Conservation (phyloP, 1,284 basidiomycete genomes). For the Ustilago nuda region DNA sequence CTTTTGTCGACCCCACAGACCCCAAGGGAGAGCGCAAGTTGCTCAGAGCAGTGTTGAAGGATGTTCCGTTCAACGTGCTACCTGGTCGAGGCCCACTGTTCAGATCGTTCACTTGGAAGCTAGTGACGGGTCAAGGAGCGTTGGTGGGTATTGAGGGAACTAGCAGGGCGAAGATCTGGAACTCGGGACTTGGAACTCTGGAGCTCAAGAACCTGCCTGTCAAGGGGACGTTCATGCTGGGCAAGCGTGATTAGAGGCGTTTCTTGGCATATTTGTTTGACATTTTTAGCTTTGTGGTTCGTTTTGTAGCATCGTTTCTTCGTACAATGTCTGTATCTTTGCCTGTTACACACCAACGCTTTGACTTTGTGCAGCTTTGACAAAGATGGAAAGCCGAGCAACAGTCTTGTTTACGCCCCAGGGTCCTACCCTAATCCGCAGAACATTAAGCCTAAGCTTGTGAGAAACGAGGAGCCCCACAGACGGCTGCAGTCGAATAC, state of each 20-base stretch:
- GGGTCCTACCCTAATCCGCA: background rate
- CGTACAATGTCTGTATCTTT: conserved; percentile 12
- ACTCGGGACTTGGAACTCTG: conserved; percentile 57
- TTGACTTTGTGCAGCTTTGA: background rate
- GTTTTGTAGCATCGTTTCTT: background rate
- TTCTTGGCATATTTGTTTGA: conserved; percentile 1
- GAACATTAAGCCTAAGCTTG: background rate
- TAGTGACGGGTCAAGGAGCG: conserved; percentile 61
- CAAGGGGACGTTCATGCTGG: conserved; percentile 61
- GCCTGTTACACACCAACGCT: background rate
- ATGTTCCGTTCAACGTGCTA: conserved; percentile 62
- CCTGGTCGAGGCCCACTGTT: conserved; percentile 54
- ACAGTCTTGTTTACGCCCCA: background rate
- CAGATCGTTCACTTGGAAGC: conserved; percentile 61
- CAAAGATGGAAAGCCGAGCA: background rate
- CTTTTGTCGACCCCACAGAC: conserved; percentile 52
- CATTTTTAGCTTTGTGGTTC: background rate
- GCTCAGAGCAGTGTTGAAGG: conserved; percentile 55
- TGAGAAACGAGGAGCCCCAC: conserved; percentile 2
- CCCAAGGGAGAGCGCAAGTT: conserved; percentile 55
- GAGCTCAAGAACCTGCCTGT: conserved; percentile 59
- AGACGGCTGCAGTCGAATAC: background rate
- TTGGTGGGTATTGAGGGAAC: conserved; percentile 61
- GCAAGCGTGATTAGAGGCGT: conserved; percentile 38
- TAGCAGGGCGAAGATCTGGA: conserved; percentile 63